Conservation (phyloP, 257 asterid species). For the Leonotis leonurus region DNA sequence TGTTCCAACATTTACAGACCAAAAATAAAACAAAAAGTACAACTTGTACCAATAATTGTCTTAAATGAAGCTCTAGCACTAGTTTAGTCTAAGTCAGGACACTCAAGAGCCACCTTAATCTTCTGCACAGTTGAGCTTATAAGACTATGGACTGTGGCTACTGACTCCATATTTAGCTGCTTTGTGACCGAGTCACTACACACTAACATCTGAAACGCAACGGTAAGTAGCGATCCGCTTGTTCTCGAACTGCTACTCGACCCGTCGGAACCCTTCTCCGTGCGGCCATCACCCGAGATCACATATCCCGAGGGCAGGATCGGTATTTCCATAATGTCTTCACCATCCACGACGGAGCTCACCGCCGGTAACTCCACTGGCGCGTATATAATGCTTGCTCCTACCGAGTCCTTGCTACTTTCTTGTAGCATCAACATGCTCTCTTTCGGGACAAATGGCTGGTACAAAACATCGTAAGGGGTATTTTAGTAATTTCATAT, state of each 20-base stretch:
- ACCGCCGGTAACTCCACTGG: constrained; percentile 33
- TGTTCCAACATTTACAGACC: background rate
- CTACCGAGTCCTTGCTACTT: constrained; percentile 35
- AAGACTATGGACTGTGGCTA: constrained; percentile 33
- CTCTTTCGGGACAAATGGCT: constrained; percentile 45
- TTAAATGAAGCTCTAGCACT: background rate
- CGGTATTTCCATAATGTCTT: constrained; percentile 23
- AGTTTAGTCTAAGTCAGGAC: constrained; percentile 17
- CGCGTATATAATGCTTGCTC: constrained; percentile 46
- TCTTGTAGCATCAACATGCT: constrained; percentile 55
- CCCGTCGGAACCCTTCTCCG: constrained; percentile 6
- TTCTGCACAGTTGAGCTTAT: constrained; percentile 45
- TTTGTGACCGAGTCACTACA: constrained; percentile 13
- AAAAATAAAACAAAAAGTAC: too few species aligned
- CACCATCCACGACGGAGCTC: constrained; percentile 30
- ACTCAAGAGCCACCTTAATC: constrained; percentile 31
- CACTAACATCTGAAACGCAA: constrained; percentile 43
- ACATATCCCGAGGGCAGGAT: constrained; percentile 64
- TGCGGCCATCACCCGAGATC: constrained; percentile 48
- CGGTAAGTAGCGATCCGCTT: constrained; percentile 51
- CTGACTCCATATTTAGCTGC: constrained; percentile 37
- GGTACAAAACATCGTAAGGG: background rate
- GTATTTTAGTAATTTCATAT: background rate
- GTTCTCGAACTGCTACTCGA: constrained; percentile 19
- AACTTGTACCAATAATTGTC: background rate